These are phyloP conservation scores for Penicillium olsonii DNA, from an alignment of 2,329 filamentous ascomycete species.

Conservation along the genomic window DNA sequence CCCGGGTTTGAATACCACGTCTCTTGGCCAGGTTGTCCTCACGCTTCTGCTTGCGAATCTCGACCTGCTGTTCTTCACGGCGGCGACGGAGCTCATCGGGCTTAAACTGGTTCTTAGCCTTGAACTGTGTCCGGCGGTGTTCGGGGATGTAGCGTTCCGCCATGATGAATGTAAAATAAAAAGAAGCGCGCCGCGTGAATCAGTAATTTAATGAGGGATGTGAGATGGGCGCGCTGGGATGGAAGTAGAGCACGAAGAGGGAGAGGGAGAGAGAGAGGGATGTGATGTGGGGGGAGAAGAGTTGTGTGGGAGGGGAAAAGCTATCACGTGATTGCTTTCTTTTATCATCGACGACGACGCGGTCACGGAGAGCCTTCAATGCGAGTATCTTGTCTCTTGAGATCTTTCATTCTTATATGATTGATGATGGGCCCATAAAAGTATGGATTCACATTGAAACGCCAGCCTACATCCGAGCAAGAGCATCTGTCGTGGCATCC, in stretches of 20 bases:
- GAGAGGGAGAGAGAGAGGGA: conserved; percentile 23
- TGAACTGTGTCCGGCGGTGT: conserved; percentile 98
- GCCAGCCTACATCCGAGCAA: background rate
- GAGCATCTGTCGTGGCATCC: background rate
- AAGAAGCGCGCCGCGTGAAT: conserved; percentile 31
- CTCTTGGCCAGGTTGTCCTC: conserved; percentile 99
- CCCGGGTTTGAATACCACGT: conserved; percentile 84
- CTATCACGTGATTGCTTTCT: conserved; percentile 22
- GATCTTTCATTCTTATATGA: background rate
- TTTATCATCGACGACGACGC: conserved; percentile 13
- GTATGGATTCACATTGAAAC: background rate
- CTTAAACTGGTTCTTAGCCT: conserved; percentile 99
- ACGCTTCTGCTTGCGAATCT: conserved; percentile 97
- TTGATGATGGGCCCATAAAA: background rate
- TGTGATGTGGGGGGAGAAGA: conserved; percentile 16
- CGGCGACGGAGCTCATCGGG: conserved; percentile 97
- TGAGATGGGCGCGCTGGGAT: conserved; percentile 21
- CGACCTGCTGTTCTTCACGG: conserved; percentile 98
- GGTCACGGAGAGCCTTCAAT: background rate
- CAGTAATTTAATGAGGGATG: conserved; percentile 15
- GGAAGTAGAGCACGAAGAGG: conserved; percentile 17
- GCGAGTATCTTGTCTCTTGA: background rate
- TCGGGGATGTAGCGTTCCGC: conserved; percentile 99
- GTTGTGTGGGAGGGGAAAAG: conserved; percentile 26
- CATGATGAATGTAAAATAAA: conserved; percentile 61